Evolutionary conservation across 164 flowering plant species (phyloP).

Genomic region (Warburgia ugandensis): DNA sequence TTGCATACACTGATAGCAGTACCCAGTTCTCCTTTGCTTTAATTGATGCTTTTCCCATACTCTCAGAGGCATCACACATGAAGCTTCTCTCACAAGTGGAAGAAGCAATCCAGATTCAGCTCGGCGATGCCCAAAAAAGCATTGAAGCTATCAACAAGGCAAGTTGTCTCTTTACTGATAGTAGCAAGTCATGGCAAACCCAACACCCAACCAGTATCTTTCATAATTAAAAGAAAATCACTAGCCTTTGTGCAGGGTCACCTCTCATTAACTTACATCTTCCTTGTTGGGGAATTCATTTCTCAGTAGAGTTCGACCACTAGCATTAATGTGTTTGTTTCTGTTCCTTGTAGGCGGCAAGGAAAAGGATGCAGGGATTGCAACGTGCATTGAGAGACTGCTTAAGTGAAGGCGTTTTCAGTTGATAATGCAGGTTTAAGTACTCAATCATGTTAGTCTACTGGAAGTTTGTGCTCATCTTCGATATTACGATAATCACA

Average conservation of each 20-base stretch:
- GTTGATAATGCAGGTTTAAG: constrained; percentile 13
- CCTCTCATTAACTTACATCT: too few relatives aligned
- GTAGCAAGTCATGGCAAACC: too few relatives aligned
- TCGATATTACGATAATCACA: too few relatives aligned
- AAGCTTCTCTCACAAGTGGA: constrained; percentile 55
- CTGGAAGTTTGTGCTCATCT: not conserved
- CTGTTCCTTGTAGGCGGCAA: constrained; percentile 37
- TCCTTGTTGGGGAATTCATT: too few relatives aligned
- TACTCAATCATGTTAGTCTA: not conserved
- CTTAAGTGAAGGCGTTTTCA: constrained; percentile 26
- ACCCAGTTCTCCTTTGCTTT: constrained; percentile 1
- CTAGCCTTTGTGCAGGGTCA: too few relatives aligned
- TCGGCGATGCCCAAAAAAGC: constrained; percentile 52
- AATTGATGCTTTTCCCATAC: constrained; percentile 3
- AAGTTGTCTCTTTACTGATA: constrained; percentile 18
- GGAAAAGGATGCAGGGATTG: constrained; percentile 44
- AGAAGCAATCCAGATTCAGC: constrained; percentile 42
- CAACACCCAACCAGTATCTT: too few relatives aligned
- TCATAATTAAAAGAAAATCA: too few relatives aligned
- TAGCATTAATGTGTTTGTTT: not conserved
- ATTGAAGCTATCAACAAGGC: constrained; percentile 49
- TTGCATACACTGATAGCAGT: constrained; percentile 4
- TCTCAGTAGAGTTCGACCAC: too few relatives aligned
- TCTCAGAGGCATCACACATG: constrained; percentile 53
- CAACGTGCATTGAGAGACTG: constrained; percentile 33